Base-by-base conservation (phyloP, 1,284 basidiomycete genomes). In the Ustilago shanxiensis region DNA sequence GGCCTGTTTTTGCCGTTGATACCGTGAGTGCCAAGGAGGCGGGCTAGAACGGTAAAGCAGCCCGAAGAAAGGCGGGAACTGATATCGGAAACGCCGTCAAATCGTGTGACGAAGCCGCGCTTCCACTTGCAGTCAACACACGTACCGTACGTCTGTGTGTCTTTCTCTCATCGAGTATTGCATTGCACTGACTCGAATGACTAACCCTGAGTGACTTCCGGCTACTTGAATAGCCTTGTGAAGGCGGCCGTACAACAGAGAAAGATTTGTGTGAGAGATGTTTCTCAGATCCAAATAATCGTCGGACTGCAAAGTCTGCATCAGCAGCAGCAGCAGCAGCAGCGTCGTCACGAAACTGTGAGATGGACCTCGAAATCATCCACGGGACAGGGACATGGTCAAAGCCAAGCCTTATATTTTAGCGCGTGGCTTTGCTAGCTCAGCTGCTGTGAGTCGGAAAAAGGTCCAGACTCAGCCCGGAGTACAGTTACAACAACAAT, bases 391-490 rank as follows among this genome's bases (percentile, higher is more conserved):
- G 1, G 5, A 44, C 20, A 5, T 44, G 41, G 20, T 44, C 41
- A 44, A n/a, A 44, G 41, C 41, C 41, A 20, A 44, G 41, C 41
- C 41, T 22, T 22, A n/a, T 44, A 20, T 44, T 20, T 11, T 33
- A 44, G 41, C 41, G 41, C 41, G 5, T 14, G n/a, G 14, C 14
- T 3, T 37, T 11, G 35, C 13, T 3, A 37, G 9, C 7, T 37
- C 18, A 14, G 37, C 37, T 39, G 31, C 31, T 39, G 37, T 44
- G 41, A n/a, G 41, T 7, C 20, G 41, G 20, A 26, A 49, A 14
- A 28, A 45, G 44, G 44, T 45, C 44, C 44, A 45, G 44, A 45
- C 44, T 45, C 44, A 45, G 44, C 44, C 44, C n/a, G 41, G 3
- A 44, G 20, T 8, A 41, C n/a, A n/a, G n/a, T n/a, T n/a, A n/a